Evolutionary conservation across 495 filamentous ascomycete genomes (phyloP).

Genomic region (Aspergillus taichungensis): DNA sequence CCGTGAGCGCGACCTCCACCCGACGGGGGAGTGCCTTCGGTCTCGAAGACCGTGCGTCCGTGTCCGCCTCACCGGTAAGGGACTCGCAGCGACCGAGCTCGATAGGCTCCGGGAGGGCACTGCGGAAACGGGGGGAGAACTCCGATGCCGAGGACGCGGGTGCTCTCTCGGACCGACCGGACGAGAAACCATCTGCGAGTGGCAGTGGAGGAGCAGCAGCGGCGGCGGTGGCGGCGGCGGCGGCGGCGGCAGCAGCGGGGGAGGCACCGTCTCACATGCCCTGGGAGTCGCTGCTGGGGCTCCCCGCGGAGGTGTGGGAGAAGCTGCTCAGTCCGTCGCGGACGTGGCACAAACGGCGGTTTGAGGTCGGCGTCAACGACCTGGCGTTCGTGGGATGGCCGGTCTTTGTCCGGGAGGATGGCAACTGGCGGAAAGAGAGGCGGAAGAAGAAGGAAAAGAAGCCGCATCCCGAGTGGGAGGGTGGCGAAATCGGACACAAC

Average conservation of each 20-base stretch:
- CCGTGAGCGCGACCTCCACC: conserved; percentile 16
- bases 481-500: conserved; percentile 33
- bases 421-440: conserved; percentile 70
- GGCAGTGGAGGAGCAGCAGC: conserved; percentile 11
- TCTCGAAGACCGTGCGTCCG: conserved; percentile 24
- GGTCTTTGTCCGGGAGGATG: conserved; percentile 78
- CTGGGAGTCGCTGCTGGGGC: conserved; percentile 72
- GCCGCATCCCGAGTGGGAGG: conserved; percentile 28
- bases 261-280: conserved; percentile 39
- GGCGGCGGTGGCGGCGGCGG: too few species aligned
- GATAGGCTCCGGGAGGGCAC: conserved; percentile 31
- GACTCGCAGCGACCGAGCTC: conserved; percentile 34
- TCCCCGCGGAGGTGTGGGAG: conserved; percentile 68
- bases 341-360: conserved; percentile 76
- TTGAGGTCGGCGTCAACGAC: conserved; percentile 80
- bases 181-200: conserved; percentile 42
- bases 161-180: conserved; percentile 35
- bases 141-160: conserved; percentile 38
- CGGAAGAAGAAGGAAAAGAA: conserved; percentile 55
- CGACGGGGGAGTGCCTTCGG: conserved; percentile 33
- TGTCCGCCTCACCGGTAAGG: conserved; percentile 22
- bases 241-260: too few species aligned
- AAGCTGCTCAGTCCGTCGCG: conserved; percentile 72
- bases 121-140: conserved; percentile 26
- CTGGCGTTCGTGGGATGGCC: conserved; percentile 81